Conservation (phyloP, 148 eudicot species). For the Rhododendron henanense region DNA sequence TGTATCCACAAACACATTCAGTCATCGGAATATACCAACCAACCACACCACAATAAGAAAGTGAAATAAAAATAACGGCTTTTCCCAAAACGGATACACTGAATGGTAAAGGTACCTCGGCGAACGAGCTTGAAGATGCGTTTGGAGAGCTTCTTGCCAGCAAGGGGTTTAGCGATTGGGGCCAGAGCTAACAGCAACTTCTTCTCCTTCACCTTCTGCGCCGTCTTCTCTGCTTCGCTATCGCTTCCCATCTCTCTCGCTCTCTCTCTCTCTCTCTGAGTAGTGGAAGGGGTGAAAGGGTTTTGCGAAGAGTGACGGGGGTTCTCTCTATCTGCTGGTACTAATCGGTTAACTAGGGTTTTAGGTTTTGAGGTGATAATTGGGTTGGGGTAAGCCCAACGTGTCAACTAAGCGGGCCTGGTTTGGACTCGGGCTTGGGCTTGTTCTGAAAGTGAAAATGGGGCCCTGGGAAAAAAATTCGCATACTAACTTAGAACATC, state of each 20-base stretch:
- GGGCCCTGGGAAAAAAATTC: too few relatives aligned
- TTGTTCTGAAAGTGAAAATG: too few relatives aligned
- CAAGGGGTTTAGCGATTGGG: constrained; percentile 92
- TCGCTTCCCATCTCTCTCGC: constrained; percentile 56
- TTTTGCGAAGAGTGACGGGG: not conserved
- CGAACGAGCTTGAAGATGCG: constrained; percentile 84
- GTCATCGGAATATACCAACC: not conserved
- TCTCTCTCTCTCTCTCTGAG: not conserved
- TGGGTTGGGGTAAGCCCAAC: not conserved
- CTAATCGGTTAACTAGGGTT: not conserved
- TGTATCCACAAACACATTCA: not conserved
- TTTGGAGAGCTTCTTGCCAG: constrained; percentile 90
- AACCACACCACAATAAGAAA: not conserved
- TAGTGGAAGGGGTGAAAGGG: not conserved
- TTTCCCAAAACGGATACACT: not conserved
- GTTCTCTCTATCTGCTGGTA: not conserved
- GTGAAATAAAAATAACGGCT: not conserved
- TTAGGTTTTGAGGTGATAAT: not conserved
- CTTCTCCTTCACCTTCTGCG: constrained; percentile 59
- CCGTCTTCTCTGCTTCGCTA: constrained; percentile 65
- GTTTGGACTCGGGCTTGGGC: too few relatives aligned
- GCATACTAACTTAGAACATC: too few relatives aligned
- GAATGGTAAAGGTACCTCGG: constrained; percentile 38
- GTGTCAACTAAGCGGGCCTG: too few relatives aligned
- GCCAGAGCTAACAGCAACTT: constrained; percentile 62